Percentiles rank a stretch among this genome's conserved stretches.
Conservation (phyloP, 768 basidiomycete genomes). For the Lentinula sp. region DNA sequence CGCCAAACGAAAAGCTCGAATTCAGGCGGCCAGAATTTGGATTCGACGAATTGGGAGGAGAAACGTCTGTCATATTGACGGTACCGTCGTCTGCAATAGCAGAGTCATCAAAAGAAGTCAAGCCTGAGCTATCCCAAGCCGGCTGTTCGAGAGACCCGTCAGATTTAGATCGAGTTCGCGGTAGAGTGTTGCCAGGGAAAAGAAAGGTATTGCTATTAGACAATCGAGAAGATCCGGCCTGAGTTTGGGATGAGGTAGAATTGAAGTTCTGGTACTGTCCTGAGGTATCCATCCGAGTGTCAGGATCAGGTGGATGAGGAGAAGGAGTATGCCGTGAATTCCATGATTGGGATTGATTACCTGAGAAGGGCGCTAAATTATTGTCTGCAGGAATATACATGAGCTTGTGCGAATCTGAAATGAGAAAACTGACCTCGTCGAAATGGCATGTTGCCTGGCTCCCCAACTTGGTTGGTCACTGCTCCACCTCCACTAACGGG, state of each 20-base stretch:
- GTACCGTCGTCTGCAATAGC: constrained; percentile 18
- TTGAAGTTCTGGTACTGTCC: not conserved
- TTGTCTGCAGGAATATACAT: not conserved
- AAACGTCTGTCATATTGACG: constrained; percentile 36
- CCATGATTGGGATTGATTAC: not conserved
- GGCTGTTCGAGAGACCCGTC: constrained; percentile 54
- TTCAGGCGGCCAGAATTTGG: constrained; percentile 9
- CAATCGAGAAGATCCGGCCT: constrained; percentile 23
- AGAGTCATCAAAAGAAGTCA: constrained; percentile 9
- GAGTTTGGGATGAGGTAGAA: constrained; percentile 5
- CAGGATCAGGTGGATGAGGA: constrained; percentile 1
- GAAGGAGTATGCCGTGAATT: not conserved
- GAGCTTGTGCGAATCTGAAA: not conserved
- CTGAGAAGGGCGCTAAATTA: not conserved
- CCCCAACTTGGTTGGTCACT: constrained; percentile 27
- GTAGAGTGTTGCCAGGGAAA: constrained; percentile 26
- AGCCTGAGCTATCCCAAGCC: constrained; percentile 35
- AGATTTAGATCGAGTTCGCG: constrained; percentile 52
- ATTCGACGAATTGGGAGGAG: constrained; percentile 20
- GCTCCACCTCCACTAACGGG: constrained; percentile 63
- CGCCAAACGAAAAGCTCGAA: constrained; percentile 3
- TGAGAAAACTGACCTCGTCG: constrained; percentile 43
- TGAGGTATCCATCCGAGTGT: not conserved
- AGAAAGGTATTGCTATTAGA: constrained; percentile 28
- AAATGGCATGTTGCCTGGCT: constrained; percentile 30